Evolutionary conservation across 352 stramenopile genomes (phyloP).

Genomic region (Halophytophthora polymorphica): DNA sequence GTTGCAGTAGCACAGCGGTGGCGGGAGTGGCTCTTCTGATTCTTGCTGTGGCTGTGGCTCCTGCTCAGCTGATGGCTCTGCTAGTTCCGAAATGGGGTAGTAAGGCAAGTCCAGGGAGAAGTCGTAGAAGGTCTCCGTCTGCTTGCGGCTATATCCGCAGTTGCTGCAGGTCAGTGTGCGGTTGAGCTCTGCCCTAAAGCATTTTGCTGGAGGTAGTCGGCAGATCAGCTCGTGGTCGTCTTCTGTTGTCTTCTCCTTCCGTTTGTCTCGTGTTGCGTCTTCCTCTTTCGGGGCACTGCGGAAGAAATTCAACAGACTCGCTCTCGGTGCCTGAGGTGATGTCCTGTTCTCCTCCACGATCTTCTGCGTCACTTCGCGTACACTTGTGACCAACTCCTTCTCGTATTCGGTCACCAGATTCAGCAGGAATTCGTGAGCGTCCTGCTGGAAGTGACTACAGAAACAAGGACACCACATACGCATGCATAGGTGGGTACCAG

Average conservation of each 20-base stretch:
- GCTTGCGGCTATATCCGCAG: constrained; percentile 75
- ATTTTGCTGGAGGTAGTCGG: constrained; percentile 65
- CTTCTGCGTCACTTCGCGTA: constrained; percentile 37
- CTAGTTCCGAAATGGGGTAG: constrained; percentile 13
- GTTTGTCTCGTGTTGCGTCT: constrained; percentile 3
- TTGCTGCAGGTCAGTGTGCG: constrained; percentile 73
- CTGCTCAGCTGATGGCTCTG: constrained; percentile 24
- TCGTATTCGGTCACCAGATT: constrained; percentile 84
- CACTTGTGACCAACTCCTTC: constrained; percentile 63
- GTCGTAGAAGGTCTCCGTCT: constrained; percentile 83
- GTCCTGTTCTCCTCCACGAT: constrained; percentile 20
- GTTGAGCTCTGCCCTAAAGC: constrained; percentile 73
- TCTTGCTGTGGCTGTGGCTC: constrained; percentile 32
- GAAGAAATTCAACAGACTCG: constrained; percentile 67
- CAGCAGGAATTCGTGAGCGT: constrained; percentile 86
- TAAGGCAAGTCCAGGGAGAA: constrained; percentile 83
- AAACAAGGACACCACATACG: constrained; percentile 6
- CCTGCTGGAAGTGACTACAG: constrained; percentile 76
- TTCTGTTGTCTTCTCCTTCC: constrained; percentile 14
- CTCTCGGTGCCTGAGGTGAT: constrained; percentile 25
- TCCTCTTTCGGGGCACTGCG: constrained; percentile 22
- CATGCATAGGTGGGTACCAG: background rate
- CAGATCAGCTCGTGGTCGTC: constrained; percentile 44
- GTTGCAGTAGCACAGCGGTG: constrained; percentile 62
- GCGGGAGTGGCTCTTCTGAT: constrained; percentile 27